Evolutionary conservation across 768 basidiomycete genomes (phyloP), one percentile per base, ranked within the genome.

Genomic region (Tulasnella sp.): DNA sequence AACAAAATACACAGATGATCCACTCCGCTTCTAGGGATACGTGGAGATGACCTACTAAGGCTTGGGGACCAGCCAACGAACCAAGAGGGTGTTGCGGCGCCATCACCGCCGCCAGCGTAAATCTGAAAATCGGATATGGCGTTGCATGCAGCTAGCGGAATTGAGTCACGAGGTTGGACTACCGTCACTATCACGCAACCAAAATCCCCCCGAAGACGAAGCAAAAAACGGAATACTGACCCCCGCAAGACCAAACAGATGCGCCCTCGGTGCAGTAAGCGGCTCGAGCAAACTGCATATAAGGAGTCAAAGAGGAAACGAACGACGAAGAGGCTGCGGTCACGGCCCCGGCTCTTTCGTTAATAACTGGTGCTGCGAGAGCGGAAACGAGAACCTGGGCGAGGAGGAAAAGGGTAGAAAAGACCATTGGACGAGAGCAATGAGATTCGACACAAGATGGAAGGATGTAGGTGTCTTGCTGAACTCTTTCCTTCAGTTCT

Each of bases 61-160:
- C 56, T 76, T 38, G 80, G 58, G 19, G 73, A 80, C 42, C 48
- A 80, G 5, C 80, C 80, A 68, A 77, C 80, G 68, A 42, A 80
- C 73, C 73, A 80, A 39, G 16, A 36, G 40, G 80, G 80, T 2
- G 75, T 80, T 31, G 76, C 80, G 38, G 21, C 62, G 19, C 77
- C 80, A 36, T 80, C 80, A 40, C 80, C 80, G 36, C 80, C 80
- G 3, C 38, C 62, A 31, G 74, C 74, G 31, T 80, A 80, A 27
- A 38, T 48, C 19, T 78, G 36, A 27, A 75, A 80, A 56, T 68
- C 74, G 31, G 79, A 62, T 40, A 46, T 75, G 7, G 79, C 79
- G 34, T 36, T 31, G n/a, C 79, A 80, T 7, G 79, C 48, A 34
- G 79, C 79, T 80, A n/a, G 9, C 14, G 62, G 31, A 6, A 68